phyloP scores from a whole-genome alignment of 495 filamentous ascomycete genomes.

The Cercophora sp. region DNA sequence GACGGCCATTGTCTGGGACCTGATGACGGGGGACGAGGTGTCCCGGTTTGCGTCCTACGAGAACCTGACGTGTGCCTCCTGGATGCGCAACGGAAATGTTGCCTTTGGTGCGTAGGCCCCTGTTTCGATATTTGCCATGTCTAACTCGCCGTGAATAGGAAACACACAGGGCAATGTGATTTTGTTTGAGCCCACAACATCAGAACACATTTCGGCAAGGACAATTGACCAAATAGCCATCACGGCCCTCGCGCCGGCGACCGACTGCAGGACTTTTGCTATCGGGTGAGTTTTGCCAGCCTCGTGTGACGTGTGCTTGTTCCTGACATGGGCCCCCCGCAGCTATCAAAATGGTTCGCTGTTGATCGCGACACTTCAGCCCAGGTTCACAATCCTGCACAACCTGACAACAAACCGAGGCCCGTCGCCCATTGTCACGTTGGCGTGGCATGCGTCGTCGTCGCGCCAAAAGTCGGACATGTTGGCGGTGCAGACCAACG shows the following conservation, averaged over 20 bases:
- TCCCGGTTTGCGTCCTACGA: constrained; percentile 89
- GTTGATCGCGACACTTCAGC: constrained; percentile 81
- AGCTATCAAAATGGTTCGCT: constrained; percentile 97
- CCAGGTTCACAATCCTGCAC: constrained; percentile 90
- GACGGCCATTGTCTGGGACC: constrained; percentile 95
- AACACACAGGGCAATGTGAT: constrained; percentile 91
- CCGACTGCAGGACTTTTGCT: constrained; percentile 95
- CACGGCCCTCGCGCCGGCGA: constrained; percentile 80
- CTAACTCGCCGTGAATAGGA: no score
- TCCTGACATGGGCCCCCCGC: constrained; percentile 23
- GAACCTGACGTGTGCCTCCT: constrained; percentile 74
- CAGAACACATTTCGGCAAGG: constrained; percentile 86
- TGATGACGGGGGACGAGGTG: constrained; percentile 86
- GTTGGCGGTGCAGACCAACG: constrained; percentile 86
- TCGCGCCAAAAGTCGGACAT: constrained; percentile 97
- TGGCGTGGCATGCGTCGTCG: constrained; percentile 96
- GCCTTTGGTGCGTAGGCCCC: constrained; percentile 73
- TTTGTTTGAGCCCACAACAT: constrained; percentile 87
- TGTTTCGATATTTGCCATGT: no score
- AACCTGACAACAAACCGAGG: constrained; percentile 77
- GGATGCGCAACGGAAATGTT: constrained; percentile 98
- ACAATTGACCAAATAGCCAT: constrained; percentile 91
- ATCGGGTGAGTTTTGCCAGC: constrained; percentile 66
- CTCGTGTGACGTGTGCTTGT: no score
- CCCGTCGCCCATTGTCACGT: constrained; percentile 82